Base-by-base conservation (phyloP, 2,329 filamentous ascomycete species). In the Aspergillaceae sp. region DNA sequence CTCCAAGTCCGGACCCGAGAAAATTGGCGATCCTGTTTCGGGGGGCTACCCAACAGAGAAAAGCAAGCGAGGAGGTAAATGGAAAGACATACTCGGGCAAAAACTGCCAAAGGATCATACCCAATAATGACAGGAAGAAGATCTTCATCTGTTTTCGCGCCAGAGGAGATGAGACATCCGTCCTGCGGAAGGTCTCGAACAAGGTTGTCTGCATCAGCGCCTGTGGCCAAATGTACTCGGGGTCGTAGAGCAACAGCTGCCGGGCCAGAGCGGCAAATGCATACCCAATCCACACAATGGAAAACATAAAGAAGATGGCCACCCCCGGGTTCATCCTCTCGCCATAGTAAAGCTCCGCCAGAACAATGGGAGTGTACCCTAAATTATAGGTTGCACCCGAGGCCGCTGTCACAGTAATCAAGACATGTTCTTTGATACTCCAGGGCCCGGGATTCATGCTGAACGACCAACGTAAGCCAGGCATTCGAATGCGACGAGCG, bases 21-120 rank as follows among this genome's bases (percentile, higher is more conserved):
- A 82, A 83, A 54, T 82, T 83, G 49, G 77, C 78, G 0, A 74
- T 69, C 2, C 70, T 60, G 52, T 80, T 82, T 10, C 69, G 68
- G 1, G 78, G 78, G 2, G 79, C 78, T 2, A 83, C 77, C 79
- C 79, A 82, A 62, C 79, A 83, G 4, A 82, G 68, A 43, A 82
- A 80, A 2, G 79, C 77, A 5, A 82, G 66, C 0, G 79, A 81
- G 5, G 73, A 76, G 1, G 79, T 66, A 57, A 82, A 76, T 0
- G 78, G 78, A 47, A 82, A 82, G 1, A 75, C 70, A 44, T 73
- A 82, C 56, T 82, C 78, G 0, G 79, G 79, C 0, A 82, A 61
- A 49, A 82, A 82, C 48, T 83, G 78, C 79, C 79, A 83, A 0
- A 79, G 51, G 0, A 73, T 77, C 44, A 80, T 69, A 3, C 68